Evolutionary conservation across 305 asterid species (phyloP).

Genomic region (Rubia tinctorum): DNA sequence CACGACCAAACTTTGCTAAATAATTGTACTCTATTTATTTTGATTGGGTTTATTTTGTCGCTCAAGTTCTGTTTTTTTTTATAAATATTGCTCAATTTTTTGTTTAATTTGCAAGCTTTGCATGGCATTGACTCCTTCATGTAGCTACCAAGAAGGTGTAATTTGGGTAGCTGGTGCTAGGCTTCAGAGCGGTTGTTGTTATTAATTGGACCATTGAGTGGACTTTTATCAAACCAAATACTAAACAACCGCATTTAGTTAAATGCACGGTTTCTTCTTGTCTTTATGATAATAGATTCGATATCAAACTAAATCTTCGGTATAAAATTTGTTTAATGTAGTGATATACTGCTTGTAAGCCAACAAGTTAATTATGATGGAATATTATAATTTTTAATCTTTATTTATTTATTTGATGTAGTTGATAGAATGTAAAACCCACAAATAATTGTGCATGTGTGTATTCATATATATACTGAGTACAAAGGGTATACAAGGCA

Average conservation of each 20-base stretch:
- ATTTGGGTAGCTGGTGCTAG: neutral
- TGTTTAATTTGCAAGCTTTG: neutral
- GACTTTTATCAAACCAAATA: neutral
- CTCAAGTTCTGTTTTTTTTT: too few species aligned
- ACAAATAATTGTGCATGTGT: too few species aligned
- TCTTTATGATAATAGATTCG: neutral
- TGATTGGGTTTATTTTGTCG: too few species aligned
- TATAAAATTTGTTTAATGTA: neutral
- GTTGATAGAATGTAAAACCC: too few species aligned
- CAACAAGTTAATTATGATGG: neutral
- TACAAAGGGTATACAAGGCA: too few species aligned
- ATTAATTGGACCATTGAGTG: neutral
- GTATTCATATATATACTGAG: too few species aligned
- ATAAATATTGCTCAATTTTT: too few species aligned
- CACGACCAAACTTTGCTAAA: neutral
- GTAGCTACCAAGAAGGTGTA: neutral
- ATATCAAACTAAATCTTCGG: neutral
- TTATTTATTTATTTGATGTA: too few species aligned
- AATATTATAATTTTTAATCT: too few species aligned
- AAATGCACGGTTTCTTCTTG: neutral
- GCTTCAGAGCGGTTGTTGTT: neutral
- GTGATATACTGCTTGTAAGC: neutral
- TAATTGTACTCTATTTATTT: too few species aligned
- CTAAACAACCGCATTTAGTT: neutral
- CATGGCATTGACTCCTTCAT: neutral